Conservation (phyloP, 2,329 filamentous ascomycete species). For the Aureobasidium zeae region DNA sequence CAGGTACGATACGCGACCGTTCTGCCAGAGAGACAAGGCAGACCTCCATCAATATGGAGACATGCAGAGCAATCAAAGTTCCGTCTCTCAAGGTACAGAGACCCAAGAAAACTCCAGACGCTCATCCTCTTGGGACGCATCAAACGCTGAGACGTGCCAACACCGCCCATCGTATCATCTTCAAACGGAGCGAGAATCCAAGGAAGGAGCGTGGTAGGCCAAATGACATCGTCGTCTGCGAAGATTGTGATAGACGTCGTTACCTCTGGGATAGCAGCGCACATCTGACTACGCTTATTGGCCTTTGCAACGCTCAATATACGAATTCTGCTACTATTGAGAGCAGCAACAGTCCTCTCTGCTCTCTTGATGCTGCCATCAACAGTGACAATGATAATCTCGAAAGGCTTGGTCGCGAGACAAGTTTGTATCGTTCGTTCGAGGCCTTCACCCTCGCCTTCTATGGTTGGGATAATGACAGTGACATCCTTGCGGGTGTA, state of each 20-base stretch:
- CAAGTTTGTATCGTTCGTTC: slow-evolving; percentile 72
- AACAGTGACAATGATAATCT: slow-evolving; percentile 81
- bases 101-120: slow-evolving; percentile 81
- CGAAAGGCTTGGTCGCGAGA: slow-evolving; percentile 56
- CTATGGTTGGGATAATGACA: slow-evolving; percentile 86
- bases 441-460: slow-evolving; percentile 75
- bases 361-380: slow-evolving; percentile 59
- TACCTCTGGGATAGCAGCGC: slow-evolving; percentile 78
- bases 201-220: slow-evolving; percentile 73
- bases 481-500: slow-evolving; percentile 79
- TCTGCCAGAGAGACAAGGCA: slow-evolving; percentile 92
- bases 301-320: slow-evolving; percentile 73
- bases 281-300: slow-evolving; percentile 93
- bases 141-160: slow-evolving; percentile 84
- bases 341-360: slow-evolving; percentile 43
- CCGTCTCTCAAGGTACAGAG: slow-evolving; percentile 82
- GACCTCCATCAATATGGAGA: slow-evolving; percentile 86
- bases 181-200: slow-evolving; percentile 95
- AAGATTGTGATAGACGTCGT: slow-evolving; percentile 78
- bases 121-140: slow-evolving; percentile 56
- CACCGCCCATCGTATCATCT: slow-evolving; percentile 71
- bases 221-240: slow-evolving; percentile 92
- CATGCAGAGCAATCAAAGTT: slow-evolving; percentile 97
- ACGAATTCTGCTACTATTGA: slow-evolving; percentile 55
- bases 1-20: slow-evolving; percentile 86